Percentiles rank a stretch among this genome's conserved stretches.
Evolutionary conservation across 441 rosid genomes (phyloP).

Genomic region (Aleurites moluccanus): DNA sequence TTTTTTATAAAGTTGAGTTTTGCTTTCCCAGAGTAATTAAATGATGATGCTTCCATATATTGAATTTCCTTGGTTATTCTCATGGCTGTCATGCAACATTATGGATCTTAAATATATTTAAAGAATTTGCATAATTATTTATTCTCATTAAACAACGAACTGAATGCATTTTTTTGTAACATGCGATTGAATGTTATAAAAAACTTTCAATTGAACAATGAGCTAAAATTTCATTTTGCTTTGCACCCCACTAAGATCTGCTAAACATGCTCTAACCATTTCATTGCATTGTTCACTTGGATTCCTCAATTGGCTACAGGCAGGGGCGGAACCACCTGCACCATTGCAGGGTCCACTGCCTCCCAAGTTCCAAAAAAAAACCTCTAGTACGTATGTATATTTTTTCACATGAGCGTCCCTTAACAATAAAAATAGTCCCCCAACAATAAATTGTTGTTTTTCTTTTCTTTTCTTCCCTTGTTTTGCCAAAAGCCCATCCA

Average conservation of each 20-base stretch:
- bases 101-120: neutral
- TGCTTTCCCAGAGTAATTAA: neutral
- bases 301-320: neutral
- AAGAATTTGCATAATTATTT: neutral
- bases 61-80: neutral
- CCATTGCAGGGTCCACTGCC: too few species aligned
- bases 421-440: too few species aligned
- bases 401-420: too few species aligned
- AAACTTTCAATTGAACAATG: neutral
- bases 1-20: neutral
- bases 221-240: neutral
- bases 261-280: neutral
- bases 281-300: neutral
- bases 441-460: too few species aligned
- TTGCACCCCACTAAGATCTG: neutral
- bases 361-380: too few species aligned
- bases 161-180: neutral
- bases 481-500: too few species aligned
- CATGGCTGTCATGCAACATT: neutral
- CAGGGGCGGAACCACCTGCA: too few species aligned
- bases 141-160: neutral
- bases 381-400: too few species aligned
- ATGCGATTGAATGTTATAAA: neutral
- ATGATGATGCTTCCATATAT: neutral
- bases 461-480: too few species aligned